Evolutionary conservation across 2,329 filamentous ascomycete genomes (phyloP).

Genomic region (Penicillium corylophilum): DNA sequence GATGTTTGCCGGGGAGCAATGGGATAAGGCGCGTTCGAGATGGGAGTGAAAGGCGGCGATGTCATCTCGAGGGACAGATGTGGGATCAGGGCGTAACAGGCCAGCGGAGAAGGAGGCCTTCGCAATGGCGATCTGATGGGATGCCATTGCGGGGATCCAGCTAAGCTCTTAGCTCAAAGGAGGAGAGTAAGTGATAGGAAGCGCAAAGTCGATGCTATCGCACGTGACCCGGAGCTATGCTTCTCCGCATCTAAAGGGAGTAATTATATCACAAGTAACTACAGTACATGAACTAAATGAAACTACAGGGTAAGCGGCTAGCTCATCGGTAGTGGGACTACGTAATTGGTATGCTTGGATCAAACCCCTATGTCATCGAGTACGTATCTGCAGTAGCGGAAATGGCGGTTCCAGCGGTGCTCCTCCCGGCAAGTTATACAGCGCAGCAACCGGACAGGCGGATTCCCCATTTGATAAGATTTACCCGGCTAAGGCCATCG

Average conservation of each 20-base stretch:
- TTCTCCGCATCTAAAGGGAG: background rate
- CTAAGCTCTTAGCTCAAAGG: background rate
- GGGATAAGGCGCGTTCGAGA: constrained; percentile 63
- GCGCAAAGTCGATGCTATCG: background rate
- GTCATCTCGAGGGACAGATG: constrained; percentile 64
- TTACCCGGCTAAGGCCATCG: background rate
- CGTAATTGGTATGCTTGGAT: background rate
- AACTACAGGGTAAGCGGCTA: background rate
- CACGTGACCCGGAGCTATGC: background rate
- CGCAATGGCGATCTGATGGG: constrained; percentile 70
- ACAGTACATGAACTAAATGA: too few species aligned
- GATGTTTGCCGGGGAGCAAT: constrained; percentile 78
- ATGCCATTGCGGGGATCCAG: constrained; percentile 53
- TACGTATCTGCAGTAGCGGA: background rate
- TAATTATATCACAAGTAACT: background rate
- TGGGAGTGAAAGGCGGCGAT: constrained; percentile 68
- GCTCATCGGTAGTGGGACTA: background rate
- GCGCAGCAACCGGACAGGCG: background rate
- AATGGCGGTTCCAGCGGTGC: background rate
- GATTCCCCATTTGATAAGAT: background rate
- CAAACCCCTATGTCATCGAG: background rate
- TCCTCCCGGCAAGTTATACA: background rate
- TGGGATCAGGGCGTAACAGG: constrained; percentile 72
- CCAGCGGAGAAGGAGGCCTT: constrained; percentile 75
- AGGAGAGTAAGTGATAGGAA: background rate